phyloP scores from a whole-genome alignment of 2,329 filamentous ascomycete genomes.

The Cladosporium sp. region DNA sequence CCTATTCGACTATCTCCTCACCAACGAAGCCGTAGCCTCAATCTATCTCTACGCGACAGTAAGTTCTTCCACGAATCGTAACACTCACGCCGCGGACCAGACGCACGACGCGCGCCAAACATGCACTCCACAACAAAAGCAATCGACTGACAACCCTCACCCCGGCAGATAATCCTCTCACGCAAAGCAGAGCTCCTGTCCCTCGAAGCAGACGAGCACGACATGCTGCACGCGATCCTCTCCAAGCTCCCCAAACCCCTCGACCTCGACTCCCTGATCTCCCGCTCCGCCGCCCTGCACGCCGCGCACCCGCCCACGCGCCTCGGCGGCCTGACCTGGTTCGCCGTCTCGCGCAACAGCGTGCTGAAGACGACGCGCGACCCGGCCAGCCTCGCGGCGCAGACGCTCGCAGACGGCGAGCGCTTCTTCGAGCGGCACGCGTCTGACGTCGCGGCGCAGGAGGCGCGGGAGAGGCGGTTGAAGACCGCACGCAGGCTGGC shows the following conservation, averaged over 20 bases:
- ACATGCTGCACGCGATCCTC: conserved; percentile 85
- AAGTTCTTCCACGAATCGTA: conserved; percentile 14
- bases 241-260: conserved; percentile 79
- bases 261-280: conserved; percentile 71
- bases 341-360: conserved; percentile 64
- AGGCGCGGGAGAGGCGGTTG: conserved; percentile 49
- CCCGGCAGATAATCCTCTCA: conserved; percentile 64
- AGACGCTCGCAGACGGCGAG: conserved; percentile 61
- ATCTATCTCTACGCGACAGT: conserved; percentile 80
- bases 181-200: conserved; percentile 80
- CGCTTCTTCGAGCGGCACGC: conserved; percentile 65
- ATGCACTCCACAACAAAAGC: too few species aligned
- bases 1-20: conserved; percentile 86
- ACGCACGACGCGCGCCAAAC: too few species aligned
- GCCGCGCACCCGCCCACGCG: conserved; percentile 62
- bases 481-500: conserved; percentile 36
- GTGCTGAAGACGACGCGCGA: conserved; percentile 76
- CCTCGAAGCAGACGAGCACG: conserved; percentile 73
- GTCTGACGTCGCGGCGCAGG: conserved; percentile 61
- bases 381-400: conserved; percentile 42
- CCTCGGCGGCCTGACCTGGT: conserved; percentile 61
- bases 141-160: neutral
- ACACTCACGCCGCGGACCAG: too few species aligned
- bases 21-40: conserved; percentile 77
- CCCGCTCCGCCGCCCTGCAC: conserved; percentile 58